Percentiles rank a stretch among this genome's conserved stretches.
Conservation (phyloP, 2,329 filamentous ascomycete genomes). For the Aspergillus piperis region DNA sequence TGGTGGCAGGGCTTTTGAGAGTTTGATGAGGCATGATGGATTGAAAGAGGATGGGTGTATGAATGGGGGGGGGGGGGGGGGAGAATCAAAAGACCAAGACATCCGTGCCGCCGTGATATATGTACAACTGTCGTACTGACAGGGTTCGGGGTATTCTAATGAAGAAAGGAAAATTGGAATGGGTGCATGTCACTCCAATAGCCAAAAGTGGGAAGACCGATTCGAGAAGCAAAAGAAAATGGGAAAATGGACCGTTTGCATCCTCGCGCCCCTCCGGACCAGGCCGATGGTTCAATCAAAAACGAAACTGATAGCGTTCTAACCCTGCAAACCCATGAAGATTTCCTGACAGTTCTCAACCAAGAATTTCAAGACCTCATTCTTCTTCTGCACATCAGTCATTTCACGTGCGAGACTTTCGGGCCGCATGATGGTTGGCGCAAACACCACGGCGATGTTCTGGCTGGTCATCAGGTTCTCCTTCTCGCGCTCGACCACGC, state of each 20-base stretch:
- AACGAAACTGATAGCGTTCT: not conserved
- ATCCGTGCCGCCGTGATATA: constrained; percentile 24
- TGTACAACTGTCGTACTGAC: constrained; percentile 26
- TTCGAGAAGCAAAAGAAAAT: constrained; percentile 7
- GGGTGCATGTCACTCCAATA: not conserved
- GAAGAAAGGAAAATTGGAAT: constrained; percentile 6
- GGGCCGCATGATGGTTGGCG: constrained; percentile 95
- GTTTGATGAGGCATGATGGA: not conserved
- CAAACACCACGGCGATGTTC: constrained; percentile 95
- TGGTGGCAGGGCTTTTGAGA: constrained; percentile 19
- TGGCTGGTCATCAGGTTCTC: constrained; percentile 96
- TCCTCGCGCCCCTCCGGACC: constrained; percentile 11
- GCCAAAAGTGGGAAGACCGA: constrained; percentile 5
- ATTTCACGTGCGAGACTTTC: constrained; percentile 89
- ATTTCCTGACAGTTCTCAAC: constrained; percentile 86
- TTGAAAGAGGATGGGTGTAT: not conserved
- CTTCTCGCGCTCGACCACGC: constrained; percentile 77
- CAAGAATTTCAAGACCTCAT: constrained; percentile 86
- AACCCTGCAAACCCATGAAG: constrained; percentile 57
- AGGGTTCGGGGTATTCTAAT: constrained; percentile 17
- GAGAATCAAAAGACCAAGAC: constrained; percentile 4
- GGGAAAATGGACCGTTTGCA: constrained; percentile 12
- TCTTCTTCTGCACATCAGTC: constrained; percentile 93
- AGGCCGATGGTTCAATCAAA: not conserved
- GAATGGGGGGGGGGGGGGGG: not conserved